Base-by-base conservation (phyloP, 176 grass and related monocot genomes). In the Hsuehochloa calcarea region DNA sequence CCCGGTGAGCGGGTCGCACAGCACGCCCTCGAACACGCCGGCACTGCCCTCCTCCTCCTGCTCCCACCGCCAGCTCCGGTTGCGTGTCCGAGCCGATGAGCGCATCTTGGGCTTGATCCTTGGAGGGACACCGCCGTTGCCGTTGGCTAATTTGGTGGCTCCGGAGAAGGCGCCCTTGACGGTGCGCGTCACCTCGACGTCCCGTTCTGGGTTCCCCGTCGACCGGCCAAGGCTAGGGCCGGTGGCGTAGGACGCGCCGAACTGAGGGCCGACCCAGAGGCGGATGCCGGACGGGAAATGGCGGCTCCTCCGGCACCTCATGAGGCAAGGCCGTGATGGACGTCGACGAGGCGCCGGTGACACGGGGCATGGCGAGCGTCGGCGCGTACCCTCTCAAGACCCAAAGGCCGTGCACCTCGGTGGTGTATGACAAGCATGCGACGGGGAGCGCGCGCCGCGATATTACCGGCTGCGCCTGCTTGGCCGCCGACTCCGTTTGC, bases 141-240 rank as follows among this genome's bases (percentile, higher is more conserved):
- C 77, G 78, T 3, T 55, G 63, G 66, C 43, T n/a, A 80, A 78
- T 29, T 88, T 94, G 72, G 79, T 77, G 45, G 54, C 6, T 44
- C 82, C 37, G 51, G 81, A 6, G 81, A 94, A 93, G 34, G 86
- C 55, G 20, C 95, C 92, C 78, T 88, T 95, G 38, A 97, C 72
- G 2, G 83, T 91, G 73, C 92, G 90, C 31, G 81, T 92, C 63
- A 52, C 70, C 85, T 97, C 95, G 39, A 95, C 89, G 70, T 97
- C 92, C 23, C 82, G 72, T 15, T 88, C 92, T 14, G 95, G 92
- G 87, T 97, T 97, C 49, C 92, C 92, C 22, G 85, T 95, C 59
- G 95, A 97, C 45, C 92, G 92, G 27, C 95, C 95, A 29, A 97
- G 93, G 84, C 87, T 97, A 2, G 92, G 95, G 3, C 95, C 92